phyloP scores from a whole-genome alignment of 208 protist species.

The Crithidia mellificae region DNA sequence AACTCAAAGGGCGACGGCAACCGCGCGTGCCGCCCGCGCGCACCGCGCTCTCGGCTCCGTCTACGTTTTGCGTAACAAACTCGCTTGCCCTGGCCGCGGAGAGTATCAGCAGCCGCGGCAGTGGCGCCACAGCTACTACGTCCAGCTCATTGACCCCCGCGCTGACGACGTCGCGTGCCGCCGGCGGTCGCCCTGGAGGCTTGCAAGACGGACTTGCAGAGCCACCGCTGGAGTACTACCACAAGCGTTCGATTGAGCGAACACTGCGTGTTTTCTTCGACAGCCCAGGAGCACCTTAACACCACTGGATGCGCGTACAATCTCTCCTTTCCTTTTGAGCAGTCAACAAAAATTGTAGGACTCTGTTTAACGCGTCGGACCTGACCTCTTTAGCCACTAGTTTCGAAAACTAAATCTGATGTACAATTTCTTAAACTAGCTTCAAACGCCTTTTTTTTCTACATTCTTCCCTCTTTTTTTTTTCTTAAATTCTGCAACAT shows the following conservation, averaged over 20 bases:
- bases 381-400: no score
- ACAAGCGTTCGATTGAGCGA: constrained; percentile 35
- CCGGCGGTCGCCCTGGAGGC: neutral
- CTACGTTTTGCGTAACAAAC: constrained; percentile 18
- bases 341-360: no score
- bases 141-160: no score
- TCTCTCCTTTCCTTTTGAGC: no score
- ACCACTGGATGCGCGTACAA: no score
- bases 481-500: no score
- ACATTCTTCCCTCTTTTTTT: no score
- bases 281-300: neutral
- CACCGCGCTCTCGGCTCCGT: neutral
- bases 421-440: no score
- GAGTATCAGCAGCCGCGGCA: neutral
- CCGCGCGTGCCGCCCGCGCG: neutral
- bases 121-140: neutral
- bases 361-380: no score
- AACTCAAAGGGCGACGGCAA: no score
- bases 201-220: constrained; percentile 6
- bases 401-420: no score
- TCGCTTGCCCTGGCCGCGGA: constrained; percentile 2
- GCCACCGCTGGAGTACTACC: constrained; percentile 29
- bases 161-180: constrained; percentile 11
- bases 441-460: no score
- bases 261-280: constrained; percentile 47